A percentile compares a stretch with the other conserved stretches of the same genome.
Conservation (phyloP, 2,329 filamentous ascomycete species). For the Pyricularia grisea region DNA sequence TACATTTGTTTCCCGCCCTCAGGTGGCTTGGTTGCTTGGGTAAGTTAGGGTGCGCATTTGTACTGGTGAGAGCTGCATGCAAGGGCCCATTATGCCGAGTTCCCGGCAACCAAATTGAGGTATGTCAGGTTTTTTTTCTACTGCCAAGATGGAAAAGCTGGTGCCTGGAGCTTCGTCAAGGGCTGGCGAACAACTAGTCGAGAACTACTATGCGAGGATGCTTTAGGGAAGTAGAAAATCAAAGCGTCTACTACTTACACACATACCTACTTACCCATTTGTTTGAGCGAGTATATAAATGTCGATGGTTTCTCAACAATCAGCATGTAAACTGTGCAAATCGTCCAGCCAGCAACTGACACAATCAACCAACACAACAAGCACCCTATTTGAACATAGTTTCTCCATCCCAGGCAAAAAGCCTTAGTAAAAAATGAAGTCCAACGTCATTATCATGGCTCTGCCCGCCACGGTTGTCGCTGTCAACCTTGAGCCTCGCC, state of each 20-base stretch:
- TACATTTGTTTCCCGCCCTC: background rate
- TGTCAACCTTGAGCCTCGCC: background rate
- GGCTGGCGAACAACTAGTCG: no score
- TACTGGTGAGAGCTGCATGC: background rate
- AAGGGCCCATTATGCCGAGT: background rate
- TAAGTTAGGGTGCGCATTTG: background rate
- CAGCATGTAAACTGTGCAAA: background rate
- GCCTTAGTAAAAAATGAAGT: background rate
- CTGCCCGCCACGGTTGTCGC: background rate
- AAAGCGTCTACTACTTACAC: background rate
- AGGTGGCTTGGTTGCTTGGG: no score
- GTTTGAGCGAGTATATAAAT: background rate
- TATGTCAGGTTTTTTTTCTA: no score
- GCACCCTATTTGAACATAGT: background rate
- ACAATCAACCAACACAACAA: background rate
- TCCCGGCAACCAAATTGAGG: background rate
- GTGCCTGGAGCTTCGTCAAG: background rate
- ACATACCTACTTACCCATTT: background rate
- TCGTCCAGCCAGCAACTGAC: background rate
- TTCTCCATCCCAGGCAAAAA: background rate
- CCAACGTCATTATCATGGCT: background rate
- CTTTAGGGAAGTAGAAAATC: background rate
- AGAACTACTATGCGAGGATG: no score
- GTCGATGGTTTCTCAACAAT: background rate
- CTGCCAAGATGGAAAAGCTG: background rate